phyloP scores from a whole-genome alignment of 164 flowering plant genomes.

The Liriodendron chinense region DNA sequence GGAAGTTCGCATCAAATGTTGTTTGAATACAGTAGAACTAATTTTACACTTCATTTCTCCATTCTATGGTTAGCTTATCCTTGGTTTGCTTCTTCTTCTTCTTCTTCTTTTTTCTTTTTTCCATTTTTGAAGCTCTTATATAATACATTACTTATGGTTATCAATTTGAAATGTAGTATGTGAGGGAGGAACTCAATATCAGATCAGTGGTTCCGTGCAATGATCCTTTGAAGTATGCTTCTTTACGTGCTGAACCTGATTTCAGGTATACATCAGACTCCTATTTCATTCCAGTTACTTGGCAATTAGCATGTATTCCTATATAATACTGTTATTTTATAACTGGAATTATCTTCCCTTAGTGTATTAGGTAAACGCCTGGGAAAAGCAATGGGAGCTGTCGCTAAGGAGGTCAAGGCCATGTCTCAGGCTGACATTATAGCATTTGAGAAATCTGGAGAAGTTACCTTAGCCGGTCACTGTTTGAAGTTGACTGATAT shows the following conservation, averaged over 20 bases:
- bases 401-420: slow-evolving; percentile 78
- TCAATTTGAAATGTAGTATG: slow-evolving; percentile 46
- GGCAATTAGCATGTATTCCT: slow-evolving; percentile 2
- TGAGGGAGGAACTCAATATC: slow-evolving; percentile 86
- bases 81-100: background rate
- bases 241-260: slow-evolving; percentile 94
- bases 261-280: slow-evolving; percentile 52
- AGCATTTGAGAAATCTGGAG: slow-evolving; percentile 71
- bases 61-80: background rate
- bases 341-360: background rate
- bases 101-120: no score
- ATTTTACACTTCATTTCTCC: background rate
- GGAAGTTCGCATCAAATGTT: background rate
- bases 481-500: slow-evolving; percentile 65
- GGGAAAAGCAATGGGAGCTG: slow-evolving; percentile 86
- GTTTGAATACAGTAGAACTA: background rate
- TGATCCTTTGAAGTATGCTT: slow-evolving; percentile 79
- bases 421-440: slow-evolving; percentile 84
- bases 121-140: background rate
- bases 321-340: background rate
- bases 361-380: slow-evolving; percentile 85
- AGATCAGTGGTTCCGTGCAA: slow-evolving; percentile 67
- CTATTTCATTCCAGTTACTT: slow-evolving; percentile 5
- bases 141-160: background rate
- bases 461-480: slow-evolving; percentile 63